Conservation (phyloP, 1,284 basidiomycete species). For the Pascua sp. region DNA sequence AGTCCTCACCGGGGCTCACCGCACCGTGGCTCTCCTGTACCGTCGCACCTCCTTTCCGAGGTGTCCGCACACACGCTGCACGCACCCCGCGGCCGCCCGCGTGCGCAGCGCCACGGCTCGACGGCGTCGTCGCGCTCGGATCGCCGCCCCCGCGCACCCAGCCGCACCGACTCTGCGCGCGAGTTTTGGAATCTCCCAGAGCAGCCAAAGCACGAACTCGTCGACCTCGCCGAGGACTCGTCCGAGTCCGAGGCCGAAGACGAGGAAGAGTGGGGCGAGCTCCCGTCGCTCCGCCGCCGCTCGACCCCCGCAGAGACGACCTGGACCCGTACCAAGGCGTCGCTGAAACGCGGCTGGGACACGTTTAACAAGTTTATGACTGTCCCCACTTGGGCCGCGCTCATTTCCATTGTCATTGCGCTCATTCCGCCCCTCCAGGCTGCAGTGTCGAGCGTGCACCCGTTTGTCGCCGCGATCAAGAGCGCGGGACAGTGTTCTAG, state of each 20-base stretch:
- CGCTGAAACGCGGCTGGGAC: slow-evolving; percentile 38
- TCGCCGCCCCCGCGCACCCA: slow-evolving; percentile 10
- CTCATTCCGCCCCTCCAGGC: slow-evolving; percentile 72
- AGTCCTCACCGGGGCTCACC: too few relatives aligned
- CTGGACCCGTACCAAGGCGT: slow-evolving; percentile 19
- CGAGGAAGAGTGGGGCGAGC: slow-evolving; percentile 47
- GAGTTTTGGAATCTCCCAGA: slow-evolving; percentile 50
- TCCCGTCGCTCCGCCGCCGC: slow-evolving; percentile 10
- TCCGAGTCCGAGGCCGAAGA: slow-evolving; percentile 37
- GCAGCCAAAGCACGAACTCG: slow-evolving; percentile 24
- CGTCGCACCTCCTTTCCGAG: too few relatives aligned
- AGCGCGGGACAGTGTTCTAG: slow-evolving; percentile 72
- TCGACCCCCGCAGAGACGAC: neutral
- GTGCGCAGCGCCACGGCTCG: neutral
- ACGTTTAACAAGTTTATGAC: slow-evolving; percentile 78
- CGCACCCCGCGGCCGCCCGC: neutral
- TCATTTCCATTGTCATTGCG: slow-evolving; percentile 75
- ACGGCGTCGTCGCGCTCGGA: neutral
- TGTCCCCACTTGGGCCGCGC: slow-evolving; percentile 74
- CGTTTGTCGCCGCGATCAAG: slow-evolving; percentile 68
- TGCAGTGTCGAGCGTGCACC: slow-evolving; percentile 59
- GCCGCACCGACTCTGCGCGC: slow-evolving; percentile 42
- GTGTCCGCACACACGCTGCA: neutral
- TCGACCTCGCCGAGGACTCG: slow-evolving; percentile 32
- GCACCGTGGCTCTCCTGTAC: too few relatives aligned